A percentile compares a stretch with the other conserved stretches of the same genome.
Conservation (phyloP, 345 rosid genomes). For the Streptanthus diversifolius region DNA sequence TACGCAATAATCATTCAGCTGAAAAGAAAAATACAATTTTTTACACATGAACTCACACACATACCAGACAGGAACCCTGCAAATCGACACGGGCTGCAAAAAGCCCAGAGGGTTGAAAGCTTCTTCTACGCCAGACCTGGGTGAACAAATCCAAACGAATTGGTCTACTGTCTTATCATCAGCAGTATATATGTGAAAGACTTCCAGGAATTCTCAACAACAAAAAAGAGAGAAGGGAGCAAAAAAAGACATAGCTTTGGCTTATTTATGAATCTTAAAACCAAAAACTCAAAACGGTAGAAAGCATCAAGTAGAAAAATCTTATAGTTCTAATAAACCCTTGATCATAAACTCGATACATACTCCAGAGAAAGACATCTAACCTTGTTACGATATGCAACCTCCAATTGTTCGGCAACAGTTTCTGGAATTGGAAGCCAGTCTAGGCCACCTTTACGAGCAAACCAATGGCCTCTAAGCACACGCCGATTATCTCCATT, state of each 20-base stretch:
- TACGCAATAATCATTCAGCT: conserved; percentile 6
- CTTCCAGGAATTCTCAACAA: neutral
- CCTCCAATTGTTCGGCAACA: conserved; percentile 85
- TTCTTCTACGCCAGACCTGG: conserved; percentile 96
- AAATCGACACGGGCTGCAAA: conserved; percentile 96
- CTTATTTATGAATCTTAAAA: too few species aligned
- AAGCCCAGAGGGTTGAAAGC: conserved; percentile 86
- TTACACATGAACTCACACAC: conserved; percentile 25
- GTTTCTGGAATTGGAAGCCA: conserved; percentile 97
- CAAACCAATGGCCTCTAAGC: conserved; percentile 97
- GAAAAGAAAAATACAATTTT: neutral
- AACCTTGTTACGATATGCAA: conserved; percentile 78
- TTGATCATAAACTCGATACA: neutral
- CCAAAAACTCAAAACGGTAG: too few species aligned
- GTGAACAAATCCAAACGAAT: conserved; percentile 19
- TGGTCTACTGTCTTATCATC: conserved; percentile 2
- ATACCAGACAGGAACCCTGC: conserved; percentile 79
- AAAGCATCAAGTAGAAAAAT: neutral
- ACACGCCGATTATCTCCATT: conserved; percentile 96
- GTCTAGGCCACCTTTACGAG: conserved; percentile 85
- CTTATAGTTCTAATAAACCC: neutral
- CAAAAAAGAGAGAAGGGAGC: too few species aligned
- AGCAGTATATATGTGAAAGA: neutral
- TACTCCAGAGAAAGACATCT: neutral
- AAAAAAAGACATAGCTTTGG: too few species aligned